These are phyloP conservation scores for Hibiscus tridactylites DNA, from an alignment of 345 rosid genomes.

Conservation along the genomic window DNA sequence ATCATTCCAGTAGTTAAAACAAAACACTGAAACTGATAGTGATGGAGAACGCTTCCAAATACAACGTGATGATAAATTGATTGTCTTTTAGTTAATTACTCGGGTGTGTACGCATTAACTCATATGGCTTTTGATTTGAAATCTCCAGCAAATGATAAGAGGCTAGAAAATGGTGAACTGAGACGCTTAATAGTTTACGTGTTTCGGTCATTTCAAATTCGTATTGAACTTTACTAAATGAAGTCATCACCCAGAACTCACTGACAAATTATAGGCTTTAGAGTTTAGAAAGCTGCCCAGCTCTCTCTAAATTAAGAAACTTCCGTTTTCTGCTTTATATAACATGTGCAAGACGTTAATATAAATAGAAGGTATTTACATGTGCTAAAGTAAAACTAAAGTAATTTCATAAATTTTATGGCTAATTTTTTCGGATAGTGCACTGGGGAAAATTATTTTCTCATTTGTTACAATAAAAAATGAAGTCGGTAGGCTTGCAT, in stretches of 20 bases:
- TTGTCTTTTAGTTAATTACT: background rate
- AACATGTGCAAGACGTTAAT: background rate
- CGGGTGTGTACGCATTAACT: background rate
- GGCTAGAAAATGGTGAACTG: background rate
- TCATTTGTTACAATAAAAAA: too few species aligned
- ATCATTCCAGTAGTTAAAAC: background rate
- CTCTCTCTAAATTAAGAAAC: background rate
- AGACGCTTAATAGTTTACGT: too few species aligned
- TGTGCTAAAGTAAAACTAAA: too few species aligned
- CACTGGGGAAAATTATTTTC: too few species aligned
- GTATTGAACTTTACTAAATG: too few species aligned
- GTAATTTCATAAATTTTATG: too few species aligned
- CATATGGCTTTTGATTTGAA: background rate
- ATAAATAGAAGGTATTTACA: too few species aligned
- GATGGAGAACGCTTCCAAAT: background rate
- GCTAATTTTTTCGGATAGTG: too few species aligned
- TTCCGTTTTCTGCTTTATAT: background rate
- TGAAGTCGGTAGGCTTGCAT: too few species aligned
- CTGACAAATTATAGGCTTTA: too few species aligned
- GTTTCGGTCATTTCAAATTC: too few species aligned
- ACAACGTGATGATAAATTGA: background rate
- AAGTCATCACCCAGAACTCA: too few species aligned
- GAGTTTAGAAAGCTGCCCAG: background rate
- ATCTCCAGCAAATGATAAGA: background rate
- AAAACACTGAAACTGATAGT: background rate